Evolutionary conservation across 495 filamentous ascomycete species (phyloP), one percentile per base, ranked within the genome.

Genomic region (Corynascus novoguineensis): DNA sequence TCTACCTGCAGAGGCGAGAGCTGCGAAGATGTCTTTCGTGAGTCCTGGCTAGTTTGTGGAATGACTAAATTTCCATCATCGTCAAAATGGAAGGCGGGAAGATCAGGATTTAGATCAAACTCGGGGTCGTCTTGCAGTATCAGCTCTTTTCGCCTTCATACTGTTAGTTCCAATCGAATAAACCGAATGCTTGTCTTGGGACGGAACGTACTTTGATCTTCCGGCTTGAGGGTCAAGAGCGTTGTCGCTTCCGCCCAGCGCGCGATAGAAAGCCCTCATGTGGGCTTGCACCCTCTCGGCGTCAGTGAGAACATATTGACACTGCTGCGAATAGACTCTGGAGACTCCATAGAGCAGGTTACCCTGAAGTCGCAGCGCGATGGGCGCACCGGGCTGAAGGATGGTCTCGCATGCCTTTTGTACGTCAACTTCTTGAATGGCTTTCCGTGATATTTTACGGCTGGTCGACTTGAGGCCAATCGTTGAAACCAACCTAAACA

Each of bases 281-380:
- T 81, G 83, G 60, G 80, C 80, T 60, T 91, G 86, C 48, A 87
- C 84, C 53, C 80, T 81, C 68, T 92, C 85, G 5, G 87, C 84
- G 64, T 97, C 93, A 11, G 81, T 74, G 25, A 95, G 81, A 11
- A 93, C 82, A 68, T 96, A 97, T 14, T 81, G 81, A 59, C 86
- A 95, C 72, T 97, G 93, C 63, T 95, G 87, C 22, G 78, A 80
- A 64, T 89, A 95, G 14, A 96, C 90, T 53, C 88, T 81, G 17
- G 89, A 85, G 28, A 96, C 83, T 6, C 90, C 91, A 68, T 87
- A 92, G 19, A 98, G 82, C 28, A 98, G 73, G 63, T 87, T 96
- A 10, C 92, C 90, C 69, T 98, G 93, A 31, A 98, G 81, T 15
- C 93, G 86, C 64, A 98, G 71, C 3, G 93, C 93, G 77, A 98